A percentile compares a stretch with the other conserved stretches of the same genome.
Conservation (phyloP, 164 flowering plant species). For the Taxillus chinensis region DNA sequence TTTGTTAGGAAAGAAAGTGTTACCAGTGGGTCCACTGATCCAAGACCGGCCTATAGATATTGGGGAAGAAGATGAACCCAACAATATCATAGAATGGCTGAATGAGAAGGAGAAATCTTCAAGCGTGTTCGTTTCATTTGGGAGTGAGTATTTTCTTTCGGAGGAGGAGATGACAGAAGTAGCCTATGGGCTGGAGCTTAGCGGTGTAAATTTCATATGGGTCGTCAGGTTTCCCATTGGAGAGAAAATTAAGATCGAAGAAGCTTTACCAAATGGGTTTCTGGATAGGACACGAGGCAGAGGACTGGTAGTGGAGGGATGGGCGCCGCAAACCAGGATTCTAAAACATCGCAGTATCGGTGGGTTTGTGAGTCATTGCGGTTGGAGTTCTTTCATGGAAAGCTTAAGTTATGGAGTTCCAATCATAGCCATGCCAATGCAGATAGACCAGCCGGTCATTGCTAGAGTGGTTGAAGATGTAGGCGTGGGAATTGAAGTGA, state of each 20-base stretch:
- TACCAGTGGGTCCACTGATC: conserved; percentile 31
- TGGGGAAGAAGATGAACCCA: neutral
- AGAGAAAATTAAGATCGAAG: neutral
- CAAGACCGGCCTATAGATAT: neutral
- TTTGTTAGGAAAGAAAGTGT: conserved; percentile 9
- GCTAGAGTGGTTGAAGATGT: conserved; percentile 26
- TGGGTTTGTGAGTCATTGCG: conserved; percentile 31
- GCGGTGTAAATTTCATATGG: conserved; percentile 26
- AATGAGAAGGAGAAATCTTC: conserved; percentile 13
- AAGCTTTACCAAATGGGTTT: neutral
- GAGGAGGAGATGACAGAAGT: conserved; percentile 24
- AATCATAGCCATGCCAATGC: conserved; percentile 34
- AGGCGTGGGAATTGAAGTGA: conserved; percentile 27
- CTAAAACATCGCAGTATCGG: conserved; percentile 19
- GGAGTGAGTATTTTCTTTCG: conserved; percentile 29
- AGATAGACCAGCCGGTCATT: conserved; percentile 35
- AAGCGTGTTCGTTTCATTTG: conserved; percentile 27
- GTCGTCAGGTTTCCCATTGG: conserved; percentile 21
- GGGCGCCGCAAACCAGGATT: neutral
- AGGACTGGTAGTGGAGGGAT: neutral
- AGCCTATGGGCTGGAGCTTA: conserved; percentile 26
- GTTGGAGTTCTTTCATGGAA: conserved; percentile 32
- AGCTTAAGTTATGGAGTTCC: conserved; percentile 27
- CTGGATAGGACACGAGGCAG: neutral
- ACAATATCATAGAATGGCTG: conserved; percentile 21